Conservation (phyloP, 805 yeast species). For the Debaryomyces prosopidis region DNA sequence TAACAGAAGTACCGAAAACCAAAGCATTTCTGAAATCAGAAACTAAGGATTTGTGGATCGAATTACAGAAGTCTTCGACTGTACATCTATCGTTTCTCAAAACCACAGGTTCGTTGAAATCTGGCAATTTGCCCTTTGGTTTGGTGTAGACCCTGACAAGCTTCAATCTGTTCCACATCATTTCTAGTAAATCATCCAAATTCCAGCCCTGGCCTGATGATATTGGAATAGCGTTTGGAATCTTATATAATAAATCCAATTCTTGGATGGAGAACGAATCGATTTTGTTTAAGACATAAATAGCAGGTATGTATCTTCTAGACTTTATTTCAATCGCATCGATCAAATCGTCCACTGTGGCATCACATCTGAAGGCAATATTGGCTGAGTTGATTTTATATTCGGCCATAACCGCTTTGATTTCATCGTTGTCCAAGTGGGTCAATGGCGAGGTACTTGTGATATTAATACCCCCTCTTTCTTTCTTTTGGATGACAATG, state of each 20-base stretch:
- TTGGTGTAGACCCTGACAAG: conserved; percentile 95
- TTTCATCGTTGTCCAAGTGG: conserved; percentile 87
- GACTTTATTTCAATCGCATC: conserved; percentile 89
- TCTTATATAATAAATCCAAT: conserved; percentile 82
- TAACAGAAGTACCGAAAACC: conserved; percentile 91
- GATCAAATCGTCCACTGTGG: conserved; percentile 94
- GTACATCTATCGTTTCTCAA: conserved; percentile 77
- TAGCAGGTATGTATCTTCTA: conserved; percentile 92
- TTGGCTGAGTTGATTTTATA: conserved; percentile 95
- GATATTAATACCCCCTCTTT: conserved; percentile 92
- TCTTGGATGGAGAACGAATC: conserved; percentile 95
- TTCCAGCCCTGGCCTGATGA: conserved; percentile 97
- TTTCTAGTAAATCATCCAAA: conserved; percentile 87
- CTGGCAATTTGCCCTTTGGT: conserved; percentile 94
- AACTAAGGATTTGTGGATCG: conserved; percentile 91
- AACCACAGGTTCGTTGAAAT: conserved; percentile 93
- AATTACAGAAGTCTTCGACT: conserved; percentile 94
- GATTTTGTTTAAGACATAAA: conserved; percentile 92
- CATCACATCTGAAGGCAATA: conserved; percentile 95
- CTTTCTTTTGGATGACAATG: conserved; percentile 87
- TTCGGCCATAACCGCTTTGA: conserved; percentile 94
- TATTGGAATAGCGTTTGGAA: conserved; percentile 96
- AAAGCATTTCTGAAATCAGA: conserved; percentile 92
- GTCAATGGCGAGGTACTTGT: conserved; percentile 93
- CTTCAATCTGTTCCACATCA: conserved; percentile 92